Percentiles rank a stretch among this genome's conserved stretches.
These are phyloP conservation scores for Rutstroemia sp. DNA, from an alignment of 2,329 filamentous ascomycete species.

Conservation along the genomic window DNA sequence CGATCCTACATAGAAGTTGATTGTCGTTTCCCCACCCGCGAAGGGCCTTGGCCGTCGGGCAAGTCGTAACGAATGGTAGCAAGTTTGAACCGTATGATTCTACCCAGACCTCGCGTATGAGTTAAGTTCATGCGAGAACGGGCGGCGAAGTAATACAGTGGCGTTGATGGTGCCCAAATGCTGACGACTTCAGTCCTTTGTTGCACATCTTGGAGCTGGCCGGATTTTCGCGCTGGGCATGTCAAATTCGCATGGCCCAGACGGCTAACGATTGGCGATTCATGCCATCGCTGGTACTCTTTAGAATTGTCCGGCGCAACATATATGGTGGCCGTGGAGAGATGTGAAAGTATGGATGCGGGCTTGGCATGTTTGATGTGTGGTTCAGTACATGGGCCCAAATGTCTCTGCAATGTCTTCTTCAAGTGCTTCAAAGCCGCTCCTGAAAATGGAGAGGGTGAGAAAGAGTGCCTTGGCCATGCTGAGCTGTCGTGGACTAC, in stretches of 20 bases:
- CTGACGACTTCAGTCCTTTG: neutral
- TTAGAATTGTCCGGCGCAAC: neutral
- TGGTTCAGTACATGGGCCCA: neutral
- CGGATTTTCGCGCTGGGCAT: constrained; percentile 1
- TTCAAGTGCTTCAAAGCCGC: too few relatives aligned
- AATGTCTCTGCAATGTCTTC: too few relatives aligned
- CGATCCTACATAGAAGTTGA: neutral
- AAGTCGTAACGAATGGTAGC: neutral
- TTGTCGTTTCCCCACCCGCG: neutral
- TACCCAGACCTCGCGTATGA: neutral
- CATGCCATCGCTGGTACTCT: neutral
- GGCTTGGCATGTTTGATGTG: neutral
- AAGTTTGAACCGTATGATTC: neutral
- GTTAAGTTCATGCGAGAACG: neutral
- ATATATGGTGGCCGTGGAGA: constrained; percentile 2
- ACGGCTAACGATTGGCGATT: neutral
- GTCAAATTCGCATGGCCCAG: neutral
- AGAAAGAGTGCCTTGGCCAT: too few relatives aligned
- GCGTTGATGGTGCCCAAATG: neutral
- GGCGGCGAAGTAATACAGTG: neutral
- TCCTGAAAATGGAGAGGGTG: too few relatives aligned
- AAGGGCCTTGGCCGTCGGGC: neutral
- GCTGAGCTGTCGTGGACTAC: too few relatives aligned
- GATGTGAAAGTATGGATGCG: neutral
- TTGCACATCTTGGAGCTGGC: constrained; percentile 7